Conservation (phyloP, 768 basidiomycete genomes). For the Amanita rimosa region DNA sequence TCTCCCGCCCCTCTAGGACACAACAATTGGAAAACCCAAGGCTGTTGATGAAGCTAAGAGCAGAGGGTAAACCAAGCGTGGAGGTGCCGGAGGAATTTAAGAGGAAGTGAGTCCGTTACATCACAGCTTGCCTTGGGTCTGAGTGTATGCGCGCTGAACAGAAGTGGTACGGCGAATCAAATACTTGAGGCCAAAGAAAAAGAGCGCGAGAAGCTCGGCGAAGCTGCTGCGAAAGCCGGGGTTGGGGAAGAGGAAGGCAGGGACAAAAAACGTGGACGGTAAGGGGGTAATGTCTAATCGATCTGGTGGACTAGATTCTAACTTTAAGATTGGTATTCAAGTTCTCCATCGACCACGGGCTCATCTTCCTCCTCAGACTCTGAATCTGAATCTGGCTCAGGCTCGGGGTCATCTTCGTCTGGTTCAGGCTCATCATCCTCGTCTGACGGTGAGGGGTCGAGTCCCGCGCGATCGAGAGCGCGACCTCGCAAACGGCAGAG, state of each 20-base stretch:
- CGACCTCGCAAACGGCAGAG: slow-evolving; percentile 1
- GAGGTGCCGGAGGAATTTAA: slow-evolving; percentile 91
- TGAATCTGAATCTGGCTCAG: slow-evolving; percentile 28
- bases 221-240: slow-evolving; percentile 20
- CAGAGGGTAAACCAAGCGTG: slow-evolving; percentile 63
- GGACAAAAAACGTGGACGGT: slow-evolving; percentile 29
- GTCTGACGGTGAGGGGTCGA: slow-evolving; percentile 5
- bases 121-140: background rate
- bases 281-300: no score
- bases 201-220: slow-evolving; percentile 39
- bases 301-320: no score
- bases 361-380: slow-evolving; percentile 21
- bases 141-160: background rate
- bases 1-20: slow-evolving; percentile 82
- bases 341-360: slow-evolving; percentile 17
- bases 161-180: slow-evolving; percentile 72
- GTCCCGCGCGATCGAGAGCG: slow-evolving; percentile 4
- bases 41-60: slow-evolving; percentile 52
- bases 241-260: slow-evolving; percentile 22
- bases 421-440: slow-evolving; percentile 1
- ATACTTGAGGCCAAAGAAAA: slow-evolving; percentile 81
- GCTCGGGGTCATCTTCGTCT: slow-evolving; percentile 14
- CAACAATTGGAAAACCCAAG: slow-evolving; percentile 76
- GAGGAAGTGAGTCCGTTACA: slow-evolving; percentile 38
- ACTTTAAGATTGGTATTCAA: background rate